Percentiles rank a stretch among this genome's conserved stretches.
phyloP scores from a whole-genome alignment of 768 basidiomycete genomes.

The Tylopilus sp. region DNA sequence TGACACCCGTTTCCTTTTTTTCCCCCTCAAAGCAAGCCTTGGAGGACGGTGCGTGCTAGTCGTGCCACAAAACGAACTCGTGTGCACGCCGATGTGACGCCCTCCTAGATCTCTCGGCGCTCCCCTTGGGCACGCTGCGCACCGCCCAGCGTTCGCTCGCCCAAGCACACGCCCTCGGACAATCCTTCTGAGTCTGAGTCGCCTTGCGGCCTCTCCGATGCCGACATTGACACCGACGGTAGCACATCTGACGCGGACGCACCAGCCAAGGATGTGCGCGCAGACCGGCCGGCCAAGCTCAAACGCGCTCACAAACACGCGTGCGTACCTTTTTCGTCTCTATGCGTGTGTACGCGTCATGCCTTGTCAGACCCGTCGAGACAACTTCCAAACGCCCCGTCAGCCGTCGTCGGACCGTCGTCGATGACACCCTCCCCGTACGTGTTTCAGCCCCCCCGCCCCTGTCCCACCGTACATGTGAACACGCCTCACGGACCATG shows the following conservation, averaged over 20 bases:
- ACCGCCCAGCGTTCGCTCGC: conserved; percentile 59
- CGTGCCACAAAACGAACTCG: background rate
- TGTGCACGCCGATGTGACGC: too few species aligned
- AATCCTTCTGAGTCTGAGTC: conserved; percentile 36
- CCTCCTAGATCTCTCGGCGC: conserved; percentile 47
- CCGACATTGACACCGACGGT: conserved; percentile 12
- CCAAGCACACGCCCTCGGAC: conserved; percentile 37
- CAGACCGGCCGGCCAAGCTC: conserved; percentile 41
- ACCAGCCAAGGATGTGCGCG: conserved; percentile 27
- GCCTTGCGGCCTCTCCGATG: conserved; percentile 11
- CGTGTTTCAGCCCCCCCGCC: conserved; percentile 23
- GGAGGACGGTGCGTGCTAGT: conserved; percentile 23
- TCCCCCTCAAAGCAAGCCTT: conserved; percentile 22
- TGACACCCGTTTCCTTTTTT: background rate
- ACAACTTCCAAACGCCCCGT: conserved; percentile 85
- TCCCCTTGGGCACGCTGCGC: conserved; percentile 64
- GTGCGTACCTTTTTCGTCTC: conserved; percentile 45
- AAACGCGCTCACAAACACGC: conserved; percentile 83
- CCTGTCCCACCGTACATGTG: too few species aligned
- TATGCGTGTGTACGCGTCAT: background rate
- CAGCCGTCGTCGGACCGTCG: conserved; percentile 62
- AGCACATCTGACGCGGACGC: conserved; percentile 12
- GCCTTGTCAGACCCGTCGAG: conserved; percentile 61
- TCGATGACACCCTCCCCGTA: conserved; percentile 66
- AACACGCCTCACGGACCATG: background rate